Evolutionary conservation across 257 asterid genomes (phyloP).

Genomic region (Solanum sejunctum): DNA sequence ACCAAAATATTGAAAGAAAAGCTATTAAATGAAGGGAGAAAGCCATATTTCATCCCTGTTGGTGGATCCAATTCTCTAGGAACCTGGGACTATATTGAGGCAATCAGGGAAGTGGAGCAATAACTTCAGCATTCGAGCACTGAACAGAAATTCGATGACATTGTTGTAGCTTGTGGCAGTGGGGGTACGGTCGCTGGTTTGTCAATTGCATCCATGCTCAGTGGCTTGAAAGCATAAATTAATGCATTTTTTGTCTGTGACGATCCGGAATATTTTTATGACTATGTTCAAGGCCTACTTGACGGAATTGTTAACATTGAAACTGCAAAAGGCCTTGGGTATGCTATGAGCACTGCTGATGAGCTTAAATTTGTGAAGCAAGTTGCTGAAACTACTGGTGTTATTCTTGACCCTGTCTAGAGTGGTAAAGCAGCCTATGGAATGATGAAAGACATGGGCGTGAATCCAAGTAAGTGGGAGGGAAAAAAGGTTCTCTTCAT

Average conservation of each 20-base stretch:
- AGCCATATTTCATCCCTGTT: slow-evolving; percentile 87
- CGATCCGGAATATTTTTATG: slow-evolving; percentile 82
- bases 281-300: slow-evolving; percentile 21
- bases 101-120: slow-evolving; percentile 71
- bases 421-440: slow-evolving; percentile 85
- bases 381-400: slow-evolving; percentile 78
- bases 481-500: slow-evolving; percentile 79
- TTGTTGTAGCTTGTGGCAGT: slow-evolving; percentile 94
- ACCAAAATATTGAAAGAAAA: slow-evolving; percentile 63
- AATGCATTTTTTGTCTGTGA: slow-evolving; percentile 82
- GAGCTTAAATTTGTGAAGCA: slow-evolving; percentile 78
- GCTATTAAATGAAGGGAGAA: slow-evolving; percentile 74
- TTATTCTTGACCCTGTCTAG: slow-evolving; percentile 91
- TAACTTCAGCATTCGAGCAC: slow-evolving; percentile 31
- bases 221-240: slow-evolving; percentile 76
- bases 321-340: slow-evolving; percentile 64
- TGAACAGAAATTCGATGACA: slow-evolving; percentile 45
- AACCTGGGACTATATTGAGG: slow-evolving; percentile 96
- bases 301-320: no score
- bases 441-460: slow-evolving; percentile 71
- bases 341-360: slow-evolving; percentile 76
- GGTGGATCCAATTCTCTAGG: slow-evolving; percentile 98
- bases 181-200: slow-evolving; percentile 96
- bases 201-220: slow-evolving; percentile 63
- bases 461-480: slow-evolving; percentile 75